Conservation (phyloP, 257 asterid genomes). For the Petunia axillaris region DNA sequence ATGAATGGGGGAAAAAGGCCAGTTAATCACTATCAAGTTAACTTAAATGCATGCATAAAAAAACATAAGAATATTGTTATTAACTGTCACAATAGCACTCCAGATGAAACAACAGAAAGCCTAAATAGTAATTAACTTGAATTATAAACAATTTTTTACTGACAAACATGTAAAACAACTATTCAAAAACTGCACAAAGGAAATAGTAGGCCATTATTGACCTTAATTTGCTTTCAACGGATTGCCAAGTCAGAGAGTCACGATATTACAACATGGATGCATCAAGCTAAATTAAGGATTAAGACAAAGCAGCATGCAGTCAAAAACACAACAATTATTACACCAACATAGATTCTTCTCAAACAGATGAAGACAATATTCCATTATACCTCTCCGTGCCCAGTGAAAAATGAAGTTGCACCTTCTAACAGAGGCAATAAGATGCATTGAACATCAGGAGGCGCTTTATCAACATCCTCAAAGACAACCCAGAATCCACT, state of each 20-base stretch:
- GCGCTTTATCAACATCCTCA: conserved; percentile 94
- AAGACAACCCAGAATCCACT: conserved; percentile 92
- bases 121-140: background rate
- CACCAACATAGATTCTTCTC: background rate
- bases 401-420: conserved; percentile 66
- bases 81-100: background rate
- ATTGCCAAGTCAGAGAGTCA: background rate
- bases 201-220: background rate
- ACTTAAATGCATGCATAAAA: background rate
- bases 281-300: conserved; percentile 13
- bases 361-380: conserved; percentile 1
- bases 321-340: background rate
- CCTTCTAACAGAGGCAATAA: conserved; percentile 87
- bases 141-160: background rate
- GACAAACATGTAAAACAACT: conserved; percentile 6
- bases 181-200: conserved; percentile 1
- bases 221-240: background rate
- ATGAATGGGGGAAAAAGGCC: conserved; percentile 8
- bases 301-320: conserved; percentile 16
- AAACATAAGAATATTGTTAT: background rate
- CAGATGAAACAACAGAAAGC: background rate
- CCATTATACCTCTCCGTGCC: conserved; percentile 86
- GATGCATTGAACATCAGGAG: conserved; percentile 76
- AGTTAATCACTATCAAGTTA: conserved; percentile 3
- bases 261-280: background rate